Conservation (phyloP, 371 early-diverging fungal species). For the Mucor racemosus region DNA sequence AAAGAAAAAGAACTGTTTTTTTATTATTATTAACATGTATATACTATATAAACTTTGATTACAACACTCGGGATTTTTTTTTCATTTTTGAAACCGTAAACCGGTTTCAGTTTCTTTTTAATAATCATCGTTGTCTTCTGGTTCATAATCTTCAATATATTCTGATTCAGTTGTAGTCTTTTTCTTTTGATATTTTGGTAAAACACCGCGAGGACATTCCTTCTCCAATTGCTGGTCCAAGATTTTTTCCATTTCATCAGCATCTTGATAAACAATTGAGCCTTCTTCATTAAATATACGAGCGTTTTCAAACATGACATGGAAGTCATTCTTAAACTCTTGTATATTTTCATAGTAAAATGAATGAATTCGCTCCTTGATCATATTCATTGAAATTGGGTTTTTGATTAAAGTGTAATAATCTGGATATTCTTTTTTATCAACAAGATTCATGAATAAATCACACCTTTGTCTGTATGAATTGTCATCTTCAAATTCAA, state of each 20-base stretch:
- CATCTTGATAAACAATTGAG: slow-evolving; percentile 80
- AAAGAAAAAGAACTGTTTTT: not conserved
- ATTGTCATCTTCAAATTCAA: slow-evolving; percentile 54
- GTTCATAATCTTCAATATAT: not conserved
- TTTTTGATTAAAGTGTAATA: slow-evolving; percentile 84
- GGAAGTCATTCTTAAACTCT: slow-evolving; percentile 65
- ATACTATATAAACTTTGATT: not conserved
- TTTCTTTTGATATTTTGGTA: slow-evolving; percentile 7
- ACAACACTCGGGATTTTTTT: not conserved
- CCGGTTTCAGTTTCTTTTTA: slow-evolving; percentile 4
- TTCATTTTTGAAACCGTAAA: not conserved
- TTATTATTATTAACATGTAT: not conserved
- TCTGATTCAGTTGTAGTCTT: not conserved
- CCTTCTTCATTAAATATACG: slow-evolving; percentile 80
- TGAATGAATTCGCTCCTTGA: slow-evolving; percentile 65
- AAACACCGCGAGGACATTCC: slow-evolving; percentile 19
- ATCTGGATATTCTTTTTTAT: slow-evolving; percentile 77
- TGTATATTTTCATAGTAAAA: slow-evolving; percentile 55
- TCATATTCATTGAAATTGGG: slow-evolving; percentile 83
- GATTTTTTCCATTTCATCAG: slow-evolving; percentile 53
- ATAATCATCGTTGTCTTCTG: too few species aligned
- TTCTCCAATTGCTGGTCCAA: slow-evolving; percentile 17
- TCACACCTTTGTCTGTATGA: slow-evolving; percentile 58
- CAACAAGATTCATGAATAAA: slow-evolving; percentile 78
- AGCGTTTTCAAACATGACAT: slow-evolving; percentile 83